Conservation (phyloP, 1,139 yeast species). For the Zygoascus sp. region DNA sequence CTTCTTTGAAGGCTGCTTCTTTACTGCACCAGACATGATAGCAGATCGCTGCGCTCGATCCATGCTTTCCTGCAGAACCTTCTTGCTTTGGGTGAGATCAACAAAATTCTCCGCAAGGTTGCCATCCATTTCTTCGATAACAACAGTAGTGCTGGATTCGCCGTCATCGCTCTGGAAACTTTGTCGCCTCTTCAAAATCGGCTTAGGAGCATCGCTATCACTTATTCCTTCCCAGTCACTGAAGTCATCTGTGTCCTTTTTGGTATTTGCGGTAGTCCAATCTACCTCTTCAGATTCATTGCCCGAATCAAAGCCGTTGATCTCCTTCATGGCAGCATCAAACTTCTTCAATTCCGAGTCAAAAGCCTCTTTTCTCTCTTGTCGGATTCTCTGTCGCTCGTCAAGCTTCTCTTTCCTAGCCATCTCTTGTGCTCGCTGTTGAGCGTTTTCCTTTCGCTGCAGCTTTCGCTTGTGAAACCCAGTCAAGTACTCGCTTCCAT, state of each 20-base stretch:
- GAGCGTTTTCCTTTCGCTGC: conserved; percentile 82
- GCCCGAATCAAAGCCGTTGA: conserved; percentile 35
- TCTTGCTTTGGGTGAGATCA: conserved; percentile 30
- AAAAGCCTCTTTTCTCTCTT: conserved; percentile 63
- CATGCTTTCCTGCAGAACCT: conserved; percentile 35
- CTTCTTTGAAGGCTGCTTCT: conserved; percentile 54
- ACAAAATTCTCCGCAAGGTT: conserved; percentile 26
- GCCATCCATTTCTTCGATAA: conserved; percentile 29
- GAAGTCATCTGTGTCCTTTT: conserved; percentile 8
- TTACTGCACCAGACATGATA: conserved; percentile 15
- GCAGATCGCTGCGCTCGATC: conserved; percentile 35
- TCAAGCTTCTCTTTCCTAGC: conserved; percentile 70
- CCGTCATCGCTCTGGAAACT: conserved; percentile 31
- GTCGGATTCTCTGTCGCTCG: conserved; percentile 64
- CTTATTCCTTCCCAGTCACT: conserved; percentile 37
- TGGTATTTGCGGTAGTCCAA: background rate
- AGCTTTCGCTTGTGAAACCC: conserved; percentile 94
- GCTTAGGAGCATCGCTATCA: conserved; percentile 32
- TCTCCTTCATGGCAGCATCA: conserved; percentile 50
- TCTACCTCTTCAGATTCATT: conserved; percentile 12
- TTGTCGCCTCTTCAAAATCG: conserved; percentile 63
- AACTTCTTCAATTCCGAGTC: conserved; percentile 58
- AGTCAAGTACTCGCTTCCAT: conserved; percentile 63
- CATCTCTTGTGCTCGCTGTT: conserved; percentile 66
- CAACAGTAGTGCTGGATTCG: conserved; percentile 28